Evolutionary conservation across 148 eudicot genomes (phyloP), one percentile per base, ranked within the genome.

Genomic region (Vaccinium darrowii): DNA sequence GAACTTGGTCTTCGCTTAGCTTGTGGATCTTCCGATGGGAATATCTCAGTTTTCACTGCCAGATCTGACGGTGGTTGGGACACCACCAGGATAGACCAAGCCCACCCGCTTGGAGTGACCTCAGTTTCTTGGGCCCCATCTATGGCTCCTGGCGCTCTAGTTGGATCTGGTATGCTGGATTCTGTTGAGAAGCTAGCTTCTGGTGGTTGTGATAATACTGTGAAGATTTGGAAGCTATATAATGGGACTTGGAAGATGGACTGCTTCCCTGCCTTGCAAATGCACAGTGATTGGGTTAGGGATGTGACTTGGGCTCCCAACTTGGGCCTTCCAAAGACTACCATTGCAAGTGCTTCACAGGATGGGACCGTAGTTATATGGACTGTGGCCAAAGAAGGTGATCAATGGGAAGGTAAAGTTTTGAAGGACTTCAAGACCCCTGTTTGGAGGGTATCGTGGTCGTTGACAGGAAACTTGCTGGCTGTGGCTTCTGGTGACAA

Each of bases 241-340:
- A 90, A 92, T 76, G 98, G 97, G 62, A 87, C 71, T 80, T 96
- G 98, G 98, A 93, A 89, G 89, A 93, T 94, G 98, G 98, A 96
- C 72, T 92, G 98, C 84, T 94, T 94, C 87, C 98, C 98, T 67
- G 94, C 98, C 56, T 94, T 96, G 86, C 98, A 91, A 83, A 94
- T 78, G 91, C 98, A 96, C 63, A 52, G 89, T 1, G 97, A 96
- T 88, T 93, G 98, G 98, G 98, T 96, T 71, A 89, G 98, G 69
- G 97, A 96, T 84, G 98, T 96, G 47, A 93, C 98, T 10, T 96
- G 98, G 98, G 98, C 98, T 19, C 98, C 98, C 21, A 94, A 93
- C 80, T 90, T 96, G 89, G 98, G 98, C 19, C 98, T 95, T 86
- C 94, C 98, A 0, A 95, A 93, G 89, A 92, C 98, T 3, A 95